Conservation (phyloP, 306 rosid species). For the Calophaca sinica region DNA sequence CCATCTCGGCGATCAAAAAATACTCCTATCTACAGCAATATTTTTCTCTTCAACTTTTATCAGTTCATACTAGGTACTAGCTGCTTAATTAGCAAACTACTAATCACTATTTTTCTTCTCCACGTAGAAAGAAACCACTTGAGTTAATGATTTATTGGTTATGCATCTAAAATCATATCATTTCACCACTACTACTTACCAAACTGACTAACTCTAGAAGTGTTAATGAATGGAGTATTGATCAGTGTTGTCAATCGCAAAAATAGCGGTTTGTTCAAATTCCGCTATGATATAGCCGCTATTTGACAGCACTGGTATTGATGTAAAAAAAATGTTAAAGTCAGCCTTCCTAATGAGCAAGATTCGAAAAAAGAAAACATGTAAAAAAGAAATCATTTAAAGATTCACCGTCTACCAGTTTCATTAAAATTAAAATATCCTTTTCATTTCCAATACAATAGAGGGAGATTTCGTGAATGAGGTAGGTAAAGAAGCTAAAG, state of each 20-base stretch:
- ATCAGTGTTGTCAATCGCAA: too few relatives aligned
- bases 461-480: conserved; percentile 11
- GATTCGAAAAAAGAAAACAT: background rate
- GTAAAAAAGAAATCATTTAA: background rate
- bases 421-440: background rate
- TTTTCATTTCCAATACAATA: conserved; percentile 14
- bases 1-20: too few relatives aligned
- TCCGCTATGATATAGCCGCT: too few relatives aligned
- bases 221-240: background rate
- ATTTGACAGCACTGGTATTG: too few relatives aligned
- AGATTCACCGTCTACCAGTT: background rate
- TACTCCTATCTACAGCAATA: too few relatives aligned
- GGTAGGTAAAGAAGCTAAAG: background rate
- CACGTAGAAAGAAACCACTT: background rate
- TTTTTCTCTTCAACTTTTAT: too few relatives aligned
- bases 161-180: conserved; percentile 9
- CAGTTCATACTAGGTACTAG: too few relatives aligned
- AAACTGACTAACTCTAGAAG: background rate
- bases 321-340: background rate
- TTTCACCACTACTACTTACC: background rate
- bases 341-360: background rate
- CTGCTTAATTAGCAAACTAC: background rate
- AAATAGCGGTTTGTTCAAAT: too few relatives aligned
- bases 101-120: background rate
- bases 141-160: background rate